phyloP scores from a whole-genome alignment of 129 eudicot species.

The Tanacetum coccineum region DNA sequence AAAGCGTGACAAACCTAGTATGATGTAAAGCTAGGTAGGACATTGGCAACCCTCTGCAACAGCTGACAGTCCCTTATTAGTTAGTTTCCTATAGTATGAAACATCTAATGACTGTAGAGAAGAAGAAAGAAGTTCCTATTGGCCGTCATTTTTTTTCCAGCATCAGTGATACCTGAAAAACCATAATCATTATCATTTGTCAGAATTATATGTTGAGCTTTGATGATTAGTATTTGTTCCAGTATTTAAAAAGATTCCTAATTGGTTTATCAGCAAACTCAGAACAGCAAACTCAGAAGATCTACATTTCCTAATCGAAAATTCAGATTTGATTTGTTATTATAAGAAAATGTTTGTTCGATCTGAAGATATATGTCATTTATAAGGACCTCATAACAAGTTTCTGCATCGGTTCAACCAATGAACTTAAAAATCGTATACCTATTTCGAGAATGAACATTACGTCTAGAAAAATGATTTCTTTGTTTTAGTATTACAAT shows the following conservation, averaged over 20 bases:
- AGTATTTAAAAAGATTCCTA: too few species aligned
- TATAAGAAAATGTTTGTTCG: neutral
- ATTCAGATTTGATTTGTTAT: neutral
- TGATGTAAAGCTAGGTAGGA: constrained; percentile 65
- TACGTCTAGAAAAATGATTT: neutral
- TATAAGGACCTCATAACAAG: constrained; percentile 13
- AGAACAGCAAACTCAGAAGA: too few species aligned
- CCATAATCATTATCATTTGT: constrained; percentile 19
- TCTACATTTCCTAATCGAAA: neutral
- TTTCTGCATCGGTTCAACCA: constrained; percentile 4
- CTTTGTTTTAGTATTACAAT: constrained; percentile 5
- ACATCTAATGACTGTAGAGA: constrained; percentile 69
- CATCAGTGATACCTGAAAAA: constrained; percentile 76
- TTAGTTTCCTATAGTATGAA: constrained; percentile 78
- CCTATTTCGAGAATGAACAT: neutral
- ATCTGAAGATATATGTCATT: constrained; percentile 1
- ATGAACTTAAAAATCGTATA: too few species aligned
- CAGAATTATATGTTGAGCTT: neutral
- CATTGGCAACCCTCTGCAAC: constrained; percentile 75
- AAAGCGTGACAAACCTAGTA: constrained; percentile 79
- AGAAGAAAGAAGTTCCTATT: constrained; percentile 64
- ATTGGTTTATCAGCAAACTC: too few species aligned
- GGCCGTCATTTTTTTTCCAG: constrained; percentile 61
- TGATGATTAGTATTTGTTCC: neutral
- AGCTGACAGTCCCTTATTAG: constrained; percentile 88